Evolutionary conservation across 345 rosid genomes (phyloP).

Genomic region (Boechera divaricarpa): DNA sequence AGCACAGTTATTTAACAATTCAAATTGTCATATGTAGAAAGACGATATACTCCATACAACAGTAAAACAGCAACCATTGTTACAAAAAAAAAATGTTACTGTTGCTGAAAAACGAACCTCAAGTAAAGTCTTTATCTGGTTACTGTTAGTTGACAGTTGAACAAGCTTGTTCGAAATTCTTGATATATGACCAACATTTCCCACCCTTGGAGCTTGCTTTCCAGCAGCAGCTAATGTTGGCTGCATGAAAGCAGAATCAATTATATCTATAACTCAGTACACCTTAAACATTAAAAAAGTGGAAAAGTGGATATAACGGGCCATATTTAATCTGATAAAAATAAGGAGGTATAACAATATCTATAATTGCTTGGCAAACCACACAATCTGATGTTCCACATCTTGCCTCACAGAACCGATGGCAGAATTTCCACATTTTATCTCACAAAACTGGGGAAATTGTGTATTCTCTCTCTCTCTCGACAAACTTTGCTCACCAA

Average conservation of each 20-base stretch:
- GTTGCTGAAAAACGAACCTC: constrained; percentile 59
- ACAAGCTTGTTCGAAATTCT: constrained; percentile 84
- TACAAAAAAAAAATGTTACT: background rate
- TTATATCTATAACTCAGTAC: constrained; percentile 14
- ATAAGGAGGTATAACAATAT: background rate
- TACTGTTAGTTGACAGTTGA: constrained; percentile 71
- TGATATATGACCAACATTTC: constrained; percentile 90
- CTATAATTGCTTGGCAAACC: constrained; percentile 13
- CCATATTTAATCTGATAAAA: background rate
- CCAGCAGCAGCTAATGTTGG: constrained; percentile 82
- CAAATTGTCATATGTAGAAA: constrained; percentile 2
- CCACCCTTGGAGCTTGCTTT: constrained; percentile 82
- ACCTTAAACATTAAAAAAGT: background rate
- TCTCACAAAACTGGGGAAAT: constrained; percentile 10
- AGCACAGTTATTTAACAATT: background rate
- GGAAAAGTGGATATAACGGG: background rate
- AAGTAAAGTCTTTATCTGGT: constrained; percentile 63
- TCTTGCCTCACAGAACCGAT: background rate
- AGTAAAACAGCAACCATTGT: constrained; percentile 2
- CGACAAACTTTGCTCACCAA: constrained; percentile 13
- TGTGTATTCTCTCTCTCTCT: constrained; percentile 7
- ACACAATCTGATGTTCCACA: constrained; percentile 32
- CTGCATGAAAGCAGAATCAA: constrained; percentile 50
- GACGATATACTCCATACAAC: background rate
- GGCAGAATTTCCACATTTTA: background rate